Conservation (phyloP, 768 basidiomycete genomes). For the Amanita phalloides region DNA sequence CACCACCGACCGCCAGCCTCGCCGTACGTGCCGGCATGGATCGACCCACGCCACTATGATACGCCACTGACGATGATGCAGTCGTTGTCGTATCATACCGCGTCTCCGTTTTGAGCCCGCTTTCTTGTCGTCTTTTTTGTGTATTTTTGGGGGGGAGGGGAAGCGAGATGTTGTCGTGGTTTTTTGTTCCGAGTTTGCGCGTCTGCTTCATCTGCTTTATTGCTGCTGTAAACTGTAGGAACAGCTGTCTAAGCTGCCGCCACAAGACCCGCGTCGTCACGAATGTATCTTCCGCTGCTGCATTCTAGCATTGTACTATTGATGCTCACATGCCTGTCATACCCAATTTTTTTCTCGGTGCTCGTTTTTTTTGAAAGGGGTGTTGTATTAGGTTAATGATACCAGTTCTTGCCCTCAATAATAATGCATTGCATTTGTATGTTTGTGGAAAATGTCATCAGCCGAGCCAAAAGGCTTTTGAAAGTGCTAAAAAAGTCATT, state of each 20-base stretch:
- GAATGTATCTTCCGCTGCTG: too few relatives aligned
- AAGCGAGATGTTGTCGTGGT: background rate
- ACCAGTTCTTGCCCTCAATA: too few relatives aligned
- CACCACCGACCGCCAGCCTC: slow-evolving; percentile 9
- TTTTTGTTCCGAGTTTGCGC: background rate
- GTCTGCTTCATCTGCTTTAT: background rate
- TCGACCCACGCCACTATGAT: slow-evolving; percentile 10
- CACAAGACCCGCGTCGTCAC: too few relatives aligned
- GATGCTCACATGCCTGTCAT: background rate
- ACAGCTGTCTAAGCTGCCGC: background rate
- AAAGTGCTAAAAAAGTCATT: too few relatives aligned
- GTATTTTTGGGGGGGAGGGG: background rate
- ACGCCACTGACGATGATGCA: slow-evolving; percentile 2
- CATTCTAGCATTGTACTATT: background rate
- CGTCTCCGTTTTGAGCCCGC: background rate
- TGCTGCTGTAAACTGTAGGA: background rate
- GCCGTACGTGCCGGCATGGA: slow-evolving; percentile 22
- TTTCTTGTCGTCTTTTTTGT: background rate
- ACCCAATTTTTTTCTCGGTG: too few relatives aligned
- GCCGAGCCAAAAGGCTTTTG: too few relatives aligned
- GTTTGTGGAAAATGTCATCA: too few relatives aligned
- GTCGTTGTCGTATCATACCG: background rate
- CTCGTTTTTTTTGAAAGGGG: too few relatives aligned
- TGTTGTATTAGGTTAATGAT: too few relatives aligned
- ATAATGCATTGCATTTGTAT: too few relatives aligned